These are phyloP conservation scores for Dissophora globulifera DNA, from an alignment of 192 early-diverging fungal genomes.

Conservation along the genomic window DNA sequence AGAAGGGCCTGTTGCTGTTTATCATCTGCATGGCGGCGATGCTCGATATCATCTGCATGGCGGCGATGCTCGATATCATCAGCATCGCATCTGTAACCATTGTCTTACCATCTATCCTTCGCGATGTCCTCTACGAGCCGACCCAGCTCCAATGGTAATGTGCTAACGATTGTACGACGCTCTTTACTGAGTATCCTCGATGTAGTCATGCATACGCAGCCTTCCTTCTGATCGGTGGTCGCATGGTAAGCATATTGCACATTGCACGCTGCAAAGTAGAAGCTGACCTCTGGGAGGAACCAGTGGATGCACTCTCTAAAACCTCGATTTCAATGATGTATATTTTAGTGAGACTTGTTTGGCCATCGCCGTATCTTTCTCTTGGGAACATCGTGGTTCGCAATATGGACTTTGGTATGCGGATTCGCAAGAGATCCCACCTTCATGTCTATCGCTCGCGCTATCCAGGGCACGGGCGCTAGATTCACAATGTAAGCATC, in stretches of 20 bases:
- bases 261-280: no score
- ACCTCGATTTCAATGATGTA: no score
- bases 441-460: conserved; percentile 52
- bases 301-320: no score
- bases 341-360: conserved; percentile 50
- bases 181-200: no score
- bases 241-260: conserved; percentile 30
- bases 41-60: no score
- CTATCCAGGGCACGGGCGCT: conserved; percentile 45
- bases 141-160: conserved; percentile 39
- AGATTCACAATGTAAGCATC: conserved; percentile 53
- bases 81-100: conserved; percentile 39
- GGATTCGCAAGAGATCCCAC: conserved; percentile 47
- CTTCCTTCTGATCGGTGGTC: conserved; percentile 50
- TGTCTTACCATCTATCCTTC: conserved; percentile 20
- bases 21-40: conserved; percentile 26
- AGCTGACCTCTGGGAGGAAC: no score
- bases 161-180: no score
- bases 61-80: no score
- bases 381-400: conserved; percentile 41
- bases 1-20: conserved; percentile 23
- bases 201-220: conserved; percentile 51
- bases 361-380: conserved; percentile 49
- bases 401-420: conserved; percentile 41
- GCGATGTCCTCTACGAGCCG: conserved; percentile 21